A percentile compares a stretch with the other conserved stretches of the same genome.
These are phyloP conservation scores for Fusarium nematophilum DNA, from an alignment of 2,329 filamentous ascomycete species.

Conservation along the genomic window DNA sequence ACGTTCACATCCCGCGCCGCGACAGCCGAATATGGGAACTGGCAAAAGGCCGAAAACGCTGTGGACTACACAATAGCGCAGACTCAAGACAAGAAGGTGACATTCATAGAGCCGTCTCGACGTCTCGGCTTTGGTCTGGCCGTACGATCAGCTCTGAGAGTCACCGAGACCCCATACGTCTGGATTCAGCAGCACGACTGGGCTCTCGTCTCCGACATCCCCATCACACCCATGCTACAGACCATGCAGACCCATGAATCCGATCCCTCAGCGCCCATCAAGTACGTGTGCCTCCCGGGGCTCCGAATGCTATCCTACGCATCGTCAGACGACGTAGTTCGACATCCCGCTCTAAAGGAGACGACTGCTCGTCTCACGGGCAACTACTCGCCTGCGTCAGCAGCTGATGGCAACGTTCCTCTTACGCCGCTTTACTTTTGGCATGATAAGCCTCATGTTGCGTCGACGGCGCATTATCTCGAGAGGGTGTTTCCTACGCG, in stretches of 20 bases:
- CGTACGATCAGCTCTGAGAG: slow-evolving; percentile 62
- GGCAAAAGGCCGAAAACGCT: slow-evolving; percentile 44
- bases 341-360: slow-evolving; percentile 54
- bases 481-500: slow-evolving; percentile 61
- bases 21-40: slow-evolving; percentile 61
- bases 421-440: slow-evolving; percentile 69
- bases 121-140: slow-evolving; percentile 65
- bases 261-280: slow-evolving; percentile 52
- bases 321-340: slow-evolving; percentile 56
- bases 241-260: slow-evolving; percentile 56
- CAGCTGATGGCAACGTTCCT: slow-evolving; percentile 47
- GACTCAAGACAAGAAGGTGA: slow-evolving; percentile 52
- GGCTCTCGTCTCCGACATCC: slow-evolving; percentile 59
- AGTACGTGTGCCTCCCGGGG: slow-evolving; percentile 65
- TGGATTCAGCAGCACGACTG: slow-evolving; percentile 71
- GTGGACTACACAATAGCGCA: slow-evolving; percentile 52
- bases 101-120: slow-evolving; percentile 60
- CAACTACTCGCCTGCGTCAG: slow-evolving; percentile 47
- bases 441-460: slow-evolving; percentile 69
- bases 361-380: slow-evolving; percentile 57
- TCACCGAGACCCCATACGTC: slow-evolving; percentile 61
- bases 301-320: slow-evolving; percentile 64
- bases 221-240: slow-evolving; percentile 55
- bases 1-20: slow-evolving; percentile 34
- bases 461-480: slow-evolving; percentile 61